phyloP scores from a whole-genome alignment of 441 rosid species.

The Kokia cookei region DNA sequence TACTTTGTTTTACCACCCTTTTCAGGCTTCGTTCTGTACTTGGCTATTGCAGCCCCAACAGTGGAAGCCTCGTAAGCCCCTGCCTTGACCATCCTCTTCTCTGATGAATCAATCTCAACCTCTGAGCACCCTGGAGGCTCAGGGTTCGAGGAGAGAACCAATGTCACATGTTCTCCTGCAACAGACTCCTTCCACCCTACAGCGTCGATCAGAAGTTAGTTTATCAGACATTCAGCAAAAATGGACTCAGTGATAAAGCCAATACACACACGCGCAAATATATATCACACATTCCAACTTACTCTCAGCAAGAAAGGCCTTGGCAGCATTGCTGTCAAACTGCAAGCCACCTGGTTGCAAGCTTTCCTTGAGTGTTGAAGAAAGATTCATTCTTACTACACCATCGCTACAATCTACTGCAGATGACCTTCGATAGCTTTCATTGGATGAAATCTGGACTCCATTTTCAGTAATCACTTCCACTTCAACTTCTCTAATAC shows the following conservation, averaged over 20 bases:
- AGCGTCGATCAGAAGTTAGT: background rate
- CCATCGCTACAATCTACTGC: constrained; percentile 3
- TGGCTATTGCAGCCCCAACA: constrained; percentile 26
- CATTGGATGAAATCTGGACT: constrained; percentile 20
- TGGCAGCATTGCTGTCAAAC: constrained; percentile 55
- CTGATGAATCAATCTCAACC: constrained; percentile 18
- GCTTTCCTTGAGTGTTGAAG: constrained; percentile 5
- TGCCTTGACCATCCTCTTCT: constrained; percentile 17
- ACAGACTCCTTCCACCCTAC: constrained; percentile 91
- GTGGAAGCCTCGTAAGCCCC: constrained; percentile 16
- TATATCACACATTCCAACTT: constrained; percentile 16
- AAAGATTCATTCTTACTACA: background rate
- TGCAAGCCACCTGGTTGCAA: constrained; percentile 26
- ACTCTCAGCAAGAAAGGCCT: constrained; percentile 79
- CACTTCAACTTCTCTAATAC: constrained; percentile 29
- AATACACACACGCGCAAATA: too few relatives aligned
- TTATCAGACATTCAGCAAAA: background rate
- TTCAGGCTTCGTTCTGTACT: constrained; percentile 48
- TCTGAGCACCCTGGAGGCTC: constrained; percentile 24
- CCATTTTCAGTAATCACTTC: constrained; percentile 19
- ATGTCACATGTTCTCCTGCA: constrained; percentile 54
- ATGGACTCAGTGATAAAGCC: background rate
- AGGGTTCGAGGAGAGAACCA: constrained; percentile 42
- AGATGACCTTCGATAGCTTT: constrained; percentile 21
- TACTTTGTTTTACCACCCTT: constrained; percentile 68